Conservation (phyloP, 1,284 basidiomycete species). For the Malassezia equina region DNA sequence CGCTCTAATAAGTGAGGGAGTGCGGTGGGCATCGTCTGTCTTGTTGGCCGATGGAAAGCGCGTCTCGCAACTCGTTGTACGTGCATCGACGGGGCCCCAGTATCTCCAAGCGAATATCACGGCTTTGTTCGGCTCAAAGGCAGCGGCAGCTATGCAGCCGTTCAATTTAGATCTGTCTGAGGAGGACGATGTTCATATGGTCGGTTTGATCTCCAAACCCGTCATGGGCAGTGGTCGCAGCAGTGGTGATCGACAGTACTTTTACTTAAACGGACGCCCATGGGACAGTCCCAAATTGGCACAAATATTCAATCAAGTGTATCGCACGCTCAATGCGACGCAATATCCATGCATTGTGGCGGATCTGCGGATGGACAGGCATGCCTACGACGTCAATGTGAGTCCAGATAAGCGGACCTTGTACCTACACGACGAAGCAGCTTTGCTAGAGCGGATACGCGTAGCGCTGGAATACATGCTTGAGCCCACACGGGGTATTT, state of each 20-base stretch:
- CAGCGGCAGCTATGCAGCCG: slow-evolving; percentile 64
- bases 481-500: slow-evolving; percentile 62
- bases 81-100: slow-evolving; percentile 45
- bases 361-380: slow-evolving; percentile 70
- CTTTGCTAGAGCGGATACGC: slow-evolving; percentile 68
- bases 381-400: slow-evolving; percentile 85
- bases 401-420: slow-evolving; percentile 94
- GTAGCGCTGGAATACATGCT: slow-evolving; percentile 60
- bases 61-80: slow-evolving; percentile 53
- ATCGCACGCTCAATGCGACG: slow-evolving; percentile 33
- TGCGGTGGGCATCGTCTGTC: slow-evolving; percentile 62
- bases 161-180: slow-evolving; percentile 53
- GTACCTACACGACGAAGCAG: slow-evolving; percentile 76
- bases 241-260: slow-evolving; percentile 73
- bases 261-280: slow-evolving; percentile 86
- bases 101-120: slow-evolving; percentile 59
- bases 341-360: slow-evolving; percentile 65
- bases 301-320: slow-evolving; percentile 41
- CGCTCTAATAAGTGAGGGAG: slow-evolving; percentile 62
- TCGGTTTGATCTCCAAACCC: slow-evolving; percentile 70
- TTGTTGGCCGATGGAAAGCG: background rate
- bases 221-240: slow-evolving; percentile 57
- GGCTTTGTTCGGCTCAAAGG: slow-evolving; percentile 74
- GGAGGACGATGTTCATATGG: background rate
- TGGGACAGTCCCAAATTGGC: slow-evolving; percentile 55